Base-by-base conservation (phyloP, 768 basidiomycete species). In the Tephrocybe sp. region DNA sequence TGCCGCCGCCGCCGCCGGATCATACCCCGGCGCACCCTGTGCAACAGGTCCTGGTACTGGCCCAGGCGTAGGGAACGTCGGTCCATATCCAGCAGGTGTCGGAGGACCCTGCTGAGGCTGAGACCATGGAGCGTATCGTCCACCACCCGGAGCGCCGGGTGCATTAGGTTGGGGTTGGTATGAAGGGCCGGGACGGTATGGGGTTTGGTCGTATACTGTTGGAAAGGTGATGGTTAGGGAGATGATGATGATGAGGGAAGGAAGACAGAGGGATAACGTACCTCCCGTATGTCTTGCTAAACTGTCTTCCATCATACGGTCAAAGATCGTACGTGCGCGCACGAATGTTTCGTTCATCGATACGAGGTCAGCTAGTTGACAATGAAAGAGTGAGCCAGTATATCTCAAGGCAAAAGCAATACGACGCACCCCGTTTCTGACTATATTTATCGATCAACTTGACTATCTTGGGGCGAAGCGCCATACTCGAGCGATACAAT, bases 381-480 rank as follows among this genome's bases (percentile, higher is more conserved):
- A 24, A 42, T n/a, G 31, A 15, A 37, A 24, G 68, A 45, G 46
- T 80, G 76, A 27, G 27, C 42, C 12, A 18, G n/a, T 9, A 54
- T 9, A 13, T 23, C 34, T 13, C 27, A 24, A 42, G 7, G 27
- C 31, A 15, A 49, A 5, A 43, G 47, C 23, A 16, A 9, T 16
- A 29, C 18, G 11, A 64, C 57, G 29, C 50, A 76, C 78, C 78
- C 69, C 93, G 77, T 71, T 97, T 97, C 73, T 95, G 93, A 58
- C 88, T 93, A 63, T 97, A 97, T 72, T 94, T 97, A 64, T 97
- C 93, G 54, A 97, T 97, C 46, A 98, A 69, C 61, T 94, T 93
- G 53, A 97, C 94, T 55, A 98, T 95, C 75, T 93, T 94, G 6
- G 94, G 94, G 38, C 94, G 78, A 33, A 97, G 68, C 3, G 85